Base-by-base conservation (phyloP, 768 basidiomycete species). In the Postia placenta region DNA sequence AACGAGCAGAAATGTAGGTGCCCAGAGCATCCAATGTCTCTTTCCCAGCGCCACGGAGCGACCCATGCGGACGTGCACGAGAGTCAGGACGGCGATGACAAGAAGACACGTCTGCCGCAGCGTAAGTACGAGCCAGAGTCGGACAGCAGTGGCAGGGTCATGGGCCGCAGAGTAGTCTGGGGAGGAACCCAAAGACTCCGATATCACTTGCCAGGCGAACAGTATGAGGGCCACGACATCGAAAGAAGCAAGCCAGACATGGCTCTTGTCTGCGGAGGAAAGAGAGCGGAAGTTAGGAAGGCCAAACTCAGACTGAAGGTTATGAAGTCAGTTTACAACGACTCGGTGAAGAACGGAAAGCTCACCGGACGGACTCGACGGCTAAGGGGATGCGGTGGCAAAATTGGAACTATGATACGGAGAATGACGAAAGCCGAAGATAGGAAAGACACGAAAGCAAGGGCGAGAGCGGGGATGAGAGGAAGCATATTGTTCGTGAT, bases 11-110 rank as follows among this genome's bases (percentile, higher is more conserved):
- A 80, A 48, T 2, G 78, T 78, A 1, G 87, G 87, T 7, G 71
- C 74, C 83, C 82, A 87, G 27, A 89, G 60, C 73, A 85, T 79
- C 81, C 83, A 86, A 53, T 88, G 84, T 43, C 68, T 80, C n/a
- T 60, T 53, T 12, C 87, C 85, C 54, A 86, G 85, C 7, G 81
- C 76, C 11, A 87, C 76, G 0, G 87, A 76, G 43, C 76, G 79
- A 15, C 80, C 85, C 72, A 83, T 70, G 12, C 86, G 79, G 52
- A 88, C 77, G 50, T 88, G 81, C 23, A 86, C 68, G 30, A 89
- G 72, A 15, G 83, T 83, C 45, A 87, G 68, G 17, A 66, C 69
- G 2, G 73, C 73, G 26, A 87, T 69, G 37, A 86, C 63, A 45
- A 87, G 69, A 45, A 89, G 74, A 59, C 83, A 86, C 17, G 76